Evolutionary conservation across 139 green algal genomes (phyloP), one percentile per base, ranked within the genome.

Genomic region (Chlamydomonas incerta): DNA sequence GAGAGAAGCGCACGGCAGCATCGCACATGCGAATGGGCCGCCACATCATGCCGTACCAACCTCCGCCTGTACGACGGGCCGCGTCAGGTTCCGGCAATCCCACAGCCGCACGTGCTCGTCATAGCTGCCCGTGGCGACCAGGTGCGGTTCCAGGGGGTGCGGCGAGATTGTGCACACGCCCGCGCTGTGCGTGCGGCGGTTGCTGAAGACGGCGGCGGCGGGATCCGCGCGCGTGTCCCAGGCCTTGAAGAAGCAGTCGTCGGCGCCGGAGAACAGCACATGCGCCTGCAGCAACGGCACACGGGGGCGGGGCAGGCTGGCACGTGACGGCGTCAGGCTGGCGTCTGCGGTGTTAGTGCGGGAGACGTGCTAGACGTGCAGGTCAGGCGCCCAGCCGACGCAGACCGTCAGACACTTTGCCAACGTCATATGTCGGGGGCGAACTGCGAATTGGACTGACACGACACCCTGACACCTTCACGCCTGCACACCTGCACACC

Each of bases 91-190:
- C 0, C 95, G 86, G 29, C 91, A 50, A 79, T 98, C 96, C 96
- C 96, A 98, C 46, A 97, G 46, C 34, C 96, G 63, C n/a, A 95
- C 79, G 13, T 74, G 4, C 75, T 99, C 96, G 73, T 99, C 96
- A 71, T 99, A 99, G 67, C 90, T 95, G 46, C 96, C 96, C 1
- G 96, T 99, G 24, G 87, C 89, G 14, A 97, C 46, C 31, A 95
- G 21, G 86, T 97, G 88, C 37, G 91, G 69, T 4, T 75, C 60
- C 31, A 13, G 17, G 1, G 57, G 63, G 60, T 94, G 88, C 3
- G 88, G 89, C 26, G 85, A 93, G 50, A 98, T 93, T 85, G 92
- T 97, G 87, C 93, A 97, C 37, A 99, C 96, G 17, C 96, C 96
- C 46, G 96, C 95, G 3, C 47, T 81, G 82, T 99, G 96, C 23